Conservation (phyloP, 2,329 filamentous ascomycete genomes). For the Colletotrichum lupini region DNA sequence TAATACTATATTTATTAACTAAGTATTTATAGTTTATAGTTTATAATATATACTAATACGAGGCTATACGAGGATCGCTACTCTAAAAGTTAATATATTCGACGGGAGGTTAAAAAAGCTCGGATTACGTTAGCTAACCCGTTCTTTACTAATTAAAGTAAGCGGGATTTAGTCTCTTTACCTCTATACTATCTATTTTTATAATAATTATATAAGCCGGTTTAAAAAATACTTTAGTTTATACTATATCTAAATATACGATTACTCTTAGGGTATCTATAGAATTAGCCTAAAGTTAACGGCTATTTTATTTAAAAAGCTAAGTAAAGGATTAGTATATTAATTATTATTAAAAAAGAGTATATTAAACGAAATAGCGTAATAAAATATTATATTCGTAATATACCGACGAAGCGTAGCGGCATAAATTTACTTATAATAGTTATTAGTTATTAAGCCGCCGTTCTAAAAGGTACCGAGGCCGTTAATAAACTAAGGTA, state of each 20-base stretch:
- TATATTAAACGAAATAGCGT: background rate
- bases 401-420: background rate
- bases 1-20: background rate
- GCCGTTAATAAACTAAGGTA: slow-evolving; percentile 20
- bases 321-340: background rate
- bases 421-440: background rate
- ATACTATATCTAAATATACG: background rate
- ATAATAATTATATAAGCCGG: background rate
- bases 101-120: background rate
- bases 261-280: background rate
- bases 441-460: slow-evolving; percentile 28
- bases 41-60: background rate
- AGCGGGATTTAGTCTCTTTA: background rate
- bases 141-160: background rate
- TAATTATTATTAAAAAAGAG: too few relatives aligned
- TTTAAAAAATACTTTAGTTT: background rate
- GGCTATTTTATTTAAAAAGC: background rate
- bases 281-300: background rate
- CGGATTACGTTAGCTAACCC: background rate
- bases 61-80: too few relatives aligned
- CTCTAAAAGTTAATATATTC: background rate
- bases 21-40: background rate
- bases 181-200: background rate
- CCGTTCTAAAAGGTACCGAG: background rate
- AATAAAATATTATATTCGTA: background rate